phyloP scores from a whole-genome alignment of 352 stramenopile genomes.

The Halophytophthora polymorphica region DNA sequence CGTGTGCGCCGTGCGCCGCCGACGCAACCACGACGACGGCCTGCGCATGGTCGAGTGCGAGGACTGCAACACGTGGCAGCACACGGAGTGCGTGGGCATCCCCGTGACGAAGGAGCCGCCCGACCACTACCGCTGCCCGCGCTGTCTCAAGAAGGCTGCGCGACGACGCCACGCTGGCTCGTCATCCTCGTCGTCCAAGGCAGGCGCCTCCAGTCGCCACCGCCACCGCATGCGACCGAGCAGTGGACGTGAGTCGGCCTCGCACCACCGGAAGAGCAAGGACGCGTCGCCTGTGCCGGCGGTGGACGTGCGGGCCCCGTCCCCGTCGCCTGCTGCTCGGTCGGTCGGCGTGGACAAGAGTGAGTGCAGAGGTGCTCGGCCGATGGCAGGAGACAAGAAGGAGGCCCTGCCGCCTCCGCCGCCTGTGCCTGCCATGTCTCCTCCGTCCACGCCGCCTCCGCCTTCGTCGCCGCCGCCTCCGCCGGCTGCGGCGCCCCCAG shows the following conservation, averaged over 20 bases:
- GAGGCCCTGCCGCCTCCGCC: constrained; percentile 9
- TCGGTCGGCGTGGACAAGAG: constrained; percentile 8
- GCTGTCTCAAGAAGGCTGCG: constrained; percentile 36
- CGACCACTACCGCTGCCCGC: constrained; percentile 52
- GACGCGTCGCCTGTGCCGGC: constrained; percentile 13
- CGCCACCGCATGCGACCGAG: constrained; percentile 18
- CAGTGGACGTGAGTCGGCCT: constrained; percentile 2
- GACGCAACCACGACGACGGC: constrained; percentile 66
- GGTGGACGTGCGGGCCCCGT: constrained; percentile 17
- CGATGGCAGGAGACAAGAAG: constrained; percentile 20
- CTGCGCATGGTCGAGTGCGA: constrained; percentile 74
- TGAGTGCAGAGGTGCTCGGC: constrained; percentile 7
- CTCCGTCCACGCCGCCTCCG: constrained; percentile 14
- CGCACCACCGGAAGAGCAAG: constrained; percentile 11
- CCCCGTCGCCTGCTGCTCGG: constrained; percentile 13
- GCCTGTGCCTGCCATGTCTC: constrained; percentile 14
- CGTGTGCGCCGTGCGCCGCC: constrained; percentile 44
- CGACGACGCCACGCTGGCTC: constrained; percentile 15
- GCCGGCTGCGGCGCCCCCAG: constrained; percentile 10
- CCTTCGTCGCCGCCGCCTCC: constrained; percentile 13
- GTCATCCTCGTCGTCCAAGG: constrained; percentile 1
- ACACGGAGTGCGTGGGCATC: constrained; percentile 65
- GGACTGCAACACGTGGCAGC: constrained; percentile 68
- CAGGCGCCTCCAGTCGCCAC: neutral
- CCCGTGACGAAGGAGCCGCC: constrained; percentile 43